phyloP scores from a whole-genome alignment of 768 basidiomycete genomes.

The Lactifluus rugatus region DNA sequence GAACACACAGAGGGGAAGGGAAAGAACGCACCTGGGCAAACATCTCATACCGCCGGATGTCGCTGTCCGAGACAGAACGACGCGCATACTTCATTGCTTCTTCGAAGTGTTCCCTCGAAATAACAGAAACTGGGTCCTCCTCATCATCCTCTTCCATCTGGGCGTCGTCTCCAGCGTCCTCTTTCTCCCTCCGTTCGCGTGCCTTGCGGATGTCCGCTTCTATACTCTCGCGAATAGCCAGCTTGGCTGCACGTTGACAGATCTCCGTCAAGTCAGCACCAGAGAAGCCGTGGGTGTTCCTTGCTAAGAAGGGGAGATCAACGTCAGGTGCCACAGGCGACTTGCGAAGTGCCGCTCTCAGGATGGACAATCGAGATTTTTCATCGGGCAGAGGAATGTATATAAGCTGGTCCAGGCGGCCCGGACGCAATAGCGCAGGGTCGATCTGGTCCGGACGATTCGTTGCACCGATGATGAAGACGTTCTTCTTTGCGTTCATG shows the following conservation, averaged over 20 bases:
- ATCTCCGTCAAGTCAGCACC: constrained; percentile 99
- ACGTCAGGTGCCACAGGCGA: constrained; percentile 79
- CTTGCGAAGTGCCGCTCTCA: constrained; percentile 85
- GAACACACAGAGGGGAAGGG: background rate
- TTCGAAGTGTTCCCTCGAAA: constrained; percentile 91
- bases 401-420: constrained; percentile 98
- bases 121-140: constrained; percentile 86
- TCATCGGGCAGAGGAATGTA: constrained; percentile 99
- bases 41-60: constrained; percentile 98
- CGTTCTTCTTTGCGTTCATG: constrained; percentile 98
- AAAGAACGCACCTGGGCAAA: constrained; percentile 64
- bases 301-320: constrained; percentile 78
- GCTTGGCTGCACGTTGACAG: constrained; percentile 94
- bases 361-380: constrained; percentile 80
- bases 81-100: constrained; percentile 98
- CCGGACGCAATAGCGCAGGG: constrained; percentile 85
- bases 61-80: constrained; percentile 92
- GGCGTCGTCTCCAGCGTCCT: constrained; percentile 59
- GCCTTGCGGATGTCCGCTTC: constrained; percentile 78
- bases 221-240: constrained; percentile 92
- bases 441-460: constrained; percentile 97
- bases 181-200: constrained; percentile 72
- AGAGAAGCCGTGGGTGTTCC: constrained; percentile 93
- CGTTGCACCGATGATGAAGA: constrained; percentile 96
- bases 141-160: constrained; percentile 63